phyloP scores from a whole-genome alignment of 2,329 filamentous ascomycete genomes.

The Tolypocladium guangdongense region DNA sequence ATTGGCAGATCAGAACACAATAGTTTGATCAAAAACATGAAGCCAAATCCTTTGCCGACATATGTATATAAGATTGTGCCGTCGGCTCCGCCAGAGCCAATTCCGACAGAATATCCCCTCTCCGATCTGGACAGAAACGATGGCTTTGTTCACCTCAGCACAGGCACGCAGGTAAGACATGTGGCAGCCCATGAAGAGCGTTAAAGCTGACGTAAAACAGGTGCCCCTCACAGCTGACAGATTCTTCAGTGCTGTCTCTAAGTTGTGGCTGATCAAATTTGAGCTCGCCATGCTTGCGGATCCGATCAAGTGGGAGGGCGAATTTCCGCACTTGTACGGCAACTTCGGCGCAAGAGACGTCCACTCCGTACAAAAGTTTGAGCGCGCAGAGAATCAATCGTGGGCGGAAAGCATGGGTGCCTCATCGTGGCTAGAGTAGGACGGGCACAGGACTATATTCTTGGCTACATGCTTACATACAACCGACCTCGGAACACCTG shows the following conservation, averaged over 20 bases:
- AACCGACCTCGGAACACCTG: not conserved
- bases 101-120: slow-evolving; percentile 43
- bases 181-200: too few species aligned
- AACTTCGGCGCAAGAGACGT: slow-evolving; percentile 45
- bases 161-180: slow-evolving; percentile 36
- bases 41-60: slow-evolving; percentile 19
- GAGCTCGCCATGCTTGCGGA: slow-evolving; percentile 32
- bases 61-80: slow-evolving; percentile 53
- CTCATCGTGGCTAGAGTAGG: not conserved
- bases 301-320: slow-evolving; percentile 43
- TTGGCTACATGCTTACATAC: not conserved
- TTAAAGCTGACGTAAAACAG: slow-evolving; percentile 13
- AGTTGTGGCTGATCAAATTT: slow-evolving; percentile 43
- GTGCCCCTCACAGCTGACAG: slow-evolving; percentile 32
- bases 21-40: not conserved
- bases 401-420: slow-evolving; percentile 36
- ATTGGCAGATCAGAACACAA: not conserved
- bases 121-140: slow-evolving; percentile 49
- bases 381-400: slow-evolving; percentile 27
- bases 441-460: not conserved
- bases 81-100: slow-evolving; percentile 36
- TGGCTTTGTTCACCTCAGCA: slow-evolving; percentile 52
- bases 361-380: slow-evolving; percentile 33
- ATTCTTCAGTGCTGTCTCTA: slow-evolving; percentile 28
- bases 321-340: slow-evolving; percentile 49